Conservation (phyloP, 164 flowering plant genomes). For the Kalanchoe fedtschenkoi region DNA sequence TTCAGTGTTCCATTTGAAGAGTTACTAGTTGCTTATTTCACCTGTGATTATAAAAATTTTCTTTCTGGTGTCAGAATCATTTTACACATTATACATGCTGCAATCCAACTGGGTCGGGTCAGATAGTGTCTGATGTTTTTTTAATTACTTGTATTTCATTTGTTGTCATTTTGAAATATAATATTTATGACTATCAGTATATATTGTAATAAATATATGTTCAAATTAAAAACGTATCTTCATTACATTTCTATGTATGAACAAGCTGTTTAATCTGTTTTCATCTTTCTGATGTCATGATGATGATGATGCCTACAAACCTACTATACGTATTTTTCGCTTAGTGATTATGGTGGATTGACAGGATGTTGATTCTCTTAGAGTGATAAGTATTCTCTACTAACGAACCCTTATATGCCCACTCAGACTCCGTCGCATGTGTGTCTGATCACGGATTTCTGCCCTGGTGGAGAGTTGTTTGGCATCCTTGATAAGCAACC, state of each 20-base stretch:
- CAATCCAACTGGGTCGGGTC: neutral
- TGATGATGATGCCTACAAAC: neutral
- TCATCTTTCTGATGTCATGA: neutral
- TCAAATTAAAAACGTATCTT: neutral
- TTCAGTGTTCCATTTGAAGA: neutral
- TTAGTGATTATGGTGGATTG: neutral
- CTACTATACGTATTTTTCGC: too few species aligned
- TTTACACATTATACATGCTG: neutral
- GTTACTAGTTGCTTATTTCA: neutral
- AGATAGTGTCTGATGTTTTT: too few species aligned
- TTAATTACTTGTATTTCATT: neutral
- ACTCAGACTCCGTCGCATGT: conserved; percentile 89
- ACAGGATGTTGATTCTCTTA: neutral
- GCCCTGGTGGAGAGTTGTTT: conserved; percentile 89
- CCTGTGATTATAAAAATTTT: neutral
- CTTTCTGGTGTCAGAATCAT: neutral
- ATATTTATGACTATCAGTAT: neutral
- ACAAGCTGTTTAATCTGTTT: neutral
- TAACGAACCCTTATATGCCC: conserved; percentile 3
- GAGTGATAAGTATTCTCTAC: neutral
- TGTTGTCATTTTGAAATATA: neutral
- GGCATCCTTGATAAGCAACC: conserved; percentile 94
- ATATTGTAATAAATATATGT: neutral
- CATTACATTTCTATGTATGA: neutral
- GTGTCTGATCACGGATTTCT: conserved; percentile 98